Base-by-base conservation (phyloP, 257 asterid genomes). In the Solanum raphanifolium region DNA sequence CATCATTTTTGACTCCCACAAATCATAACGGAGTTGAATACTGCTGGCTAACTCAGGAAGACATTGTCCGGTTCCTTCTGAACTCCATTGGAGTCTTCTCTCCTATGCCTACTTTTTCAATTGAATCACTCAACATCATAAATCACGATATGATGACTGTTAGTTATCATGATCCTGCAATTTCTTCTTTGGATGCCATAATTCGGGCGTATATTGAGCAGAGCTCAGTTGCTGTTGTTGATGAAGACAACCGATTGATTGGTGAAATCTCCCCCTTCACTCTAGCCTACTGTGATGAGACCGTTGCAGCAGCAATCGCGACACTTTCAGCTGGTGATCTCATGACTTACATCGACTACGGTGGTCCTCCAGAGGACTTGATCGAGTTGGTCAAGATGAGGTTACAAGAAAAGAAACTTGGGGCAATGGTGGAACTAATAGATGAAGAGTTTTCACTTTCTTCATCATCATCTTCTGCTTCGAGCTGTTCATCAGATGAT, bases 41-140 rank as follows among this genome's bases (percentile, higher is more conserved):
- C 90, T 96, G 99, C 74, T 96, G 98, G 99, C 90, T 96, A 34
- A 93, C 96, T 0, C 96, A 88, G n/a, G 99, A 96, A 87, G 98
- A 96, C 62, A 88, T 96, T 4, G 88, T 92, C 31, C 98, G 99
- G 25, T 96, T 90, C 93, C 91, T 95, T 89, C 97, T 96, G 90
- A 96, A 92, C 87, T 93, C 96, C 69, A 91, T 96, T 10, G 94
- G 95, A 83, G 92, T 93, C 76, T 96, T 96, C 92, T 94, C 95
- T 46, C 98, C 98, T 0, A 84, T 90, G 68, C 93, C 98, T 6
- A 90, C 97, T n/a, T 90, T 39, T 68, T 60, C 92, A 60, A 88
- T 96, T 36, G 92, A 93, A 31, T 93, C 95, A 1, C 96, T 96
- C 84, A 87, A 91, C 34, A 66, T 95, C 86, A 93, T 95, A 66